A percentile compares a stretch with the other conserved stretches of the same genome.
Conservation (phyloP, 2,329 filamentous ascomycete species). For the Epichloe coenophiala region DNA sequence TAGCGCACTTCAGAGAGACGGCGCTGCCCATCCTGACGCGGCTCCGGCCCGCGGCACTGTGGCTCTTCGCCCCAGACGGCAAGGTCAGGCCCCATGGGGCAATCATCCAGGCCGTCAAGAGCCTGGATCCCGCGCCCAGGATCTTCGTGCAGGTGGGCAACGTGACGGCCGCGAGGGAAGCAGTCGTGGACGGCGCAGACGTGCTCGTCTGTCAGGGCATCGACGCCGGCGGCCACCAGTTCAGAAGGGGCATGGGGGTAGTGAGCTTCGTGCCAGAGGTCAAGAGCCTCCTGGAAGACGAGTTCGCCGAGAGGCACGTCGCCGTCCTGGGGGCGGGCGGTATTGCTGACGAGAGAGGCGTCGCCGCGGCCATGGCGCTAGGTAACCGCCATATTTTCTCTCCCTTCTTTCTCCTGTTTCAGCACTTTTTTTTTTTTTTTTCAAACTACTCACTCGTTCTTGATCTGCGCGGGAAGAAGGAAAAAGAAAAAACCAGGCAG, state of each 20-base stretch:
- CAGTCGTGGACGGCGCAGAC: conserved; percentile 35
- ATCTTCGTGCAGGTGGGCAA: conserved; percentile 51
- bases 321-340: conserved; percentile 45
- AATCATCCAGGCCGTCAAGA: conserved; percentile 23
- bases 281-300: conserved; percentile 27
- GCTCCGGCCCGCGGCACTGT: conserved; percentile 45
- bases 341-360: conserved; percentile 41
- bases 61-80: conserved; percentile 50
- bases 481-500: no score
- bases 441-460: no score
- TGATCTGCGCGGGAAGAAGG: no score
- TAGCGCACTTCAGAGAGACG: conserved; percentile 25
- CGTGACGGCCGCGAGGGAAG: conserved; percentile 38
- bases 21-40: conserved; percentile 35
- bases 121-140: conserved; percentile 21
- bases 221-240: conserved; percentile 53
- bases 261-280: conserved; percentile 46
- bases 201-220: conserved; percentile 48
- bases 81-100: conserved; percentile 23
- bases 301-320: conserved; percentile 21
- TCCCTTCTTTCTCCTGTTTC: no score
- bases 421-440: no score
- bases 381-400: conserved; percentile 22
- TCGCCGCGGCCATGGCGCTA: conserved; percentile 39
- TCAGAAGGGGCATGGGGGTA: conserved; percentile 37